Evolutionary conservation across 2,329 filamentous ascomycete genomes (phyloP).

Genomic region (Zasmidium citrigriseum): DNA sequence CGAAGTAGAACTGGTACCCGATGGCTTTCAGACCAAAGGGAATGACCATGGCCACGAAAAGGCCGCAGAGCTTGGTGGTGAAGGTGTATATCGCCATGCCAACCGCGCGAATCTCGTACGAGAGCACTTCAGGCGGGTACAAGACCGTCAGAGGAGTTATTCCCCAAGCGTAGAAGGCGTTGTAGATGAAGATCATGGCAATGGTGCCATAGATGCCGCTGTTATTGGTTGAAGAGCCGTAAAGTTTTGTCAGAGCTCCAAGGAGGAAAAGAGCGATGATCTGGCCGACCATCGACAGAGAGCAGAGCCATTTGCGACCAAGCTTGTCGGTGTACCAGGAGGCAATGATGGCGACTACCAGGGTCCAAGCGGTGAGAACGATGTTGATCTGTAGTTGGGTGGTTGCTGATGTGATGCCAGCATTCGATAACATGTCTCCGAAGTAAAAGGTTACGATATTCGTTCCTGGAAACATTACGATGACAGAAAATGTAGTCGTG

Average conservation of each 20-base stretch:
- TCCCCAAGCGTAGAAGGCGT: conserved; percentile 1
- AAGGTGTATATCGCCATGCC: conserved; percentile 6
- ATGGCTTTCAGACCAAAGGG: conserved; percentile 1
- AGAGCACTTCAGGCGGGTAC: conserved; percentile 4
- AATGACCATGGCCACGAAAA: conserved; percentile 7
- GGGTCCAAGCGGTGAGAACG: background rate
- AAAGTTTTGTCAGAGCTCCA: conserved; percentile 3
- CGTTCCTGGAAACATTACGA: conserved; percentile 5
- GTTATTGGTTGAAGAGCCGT: conserved; percentile 1
- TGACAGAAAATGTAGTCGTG: conserved; percentile 4
- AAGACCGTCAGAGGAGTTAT: conserved; percentile 3
- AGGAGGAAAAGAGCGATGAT: conserved; percentile 2
- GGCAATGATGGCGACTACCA: background rate
- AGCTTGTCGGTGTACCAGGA: conserved; percentile 8
- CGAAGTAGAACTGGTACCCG: conserved; percentile 4
- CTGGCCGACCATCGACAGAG: background rate
- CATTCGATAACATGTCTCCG: conserved; percentile 5
- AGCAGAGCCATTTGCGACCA: conserved; percentile 1
- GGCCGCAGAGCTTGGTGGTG: conserved; percentile 3
- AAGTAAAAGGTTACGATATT: conserved; percentile 9
- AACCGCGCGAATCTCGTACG: conserved; percentile 4
- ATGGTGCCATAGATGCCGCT: conserved; percentile 6
- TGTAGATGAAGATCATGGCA: conserved; percentile 6
- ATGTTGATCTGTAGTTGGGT: conserved; percentile 8
- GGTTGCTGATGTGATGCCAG: background rate